Conservation (phyloP, 1,284 basidiomycete species). For the Leccinum pachyderme region DNA sequence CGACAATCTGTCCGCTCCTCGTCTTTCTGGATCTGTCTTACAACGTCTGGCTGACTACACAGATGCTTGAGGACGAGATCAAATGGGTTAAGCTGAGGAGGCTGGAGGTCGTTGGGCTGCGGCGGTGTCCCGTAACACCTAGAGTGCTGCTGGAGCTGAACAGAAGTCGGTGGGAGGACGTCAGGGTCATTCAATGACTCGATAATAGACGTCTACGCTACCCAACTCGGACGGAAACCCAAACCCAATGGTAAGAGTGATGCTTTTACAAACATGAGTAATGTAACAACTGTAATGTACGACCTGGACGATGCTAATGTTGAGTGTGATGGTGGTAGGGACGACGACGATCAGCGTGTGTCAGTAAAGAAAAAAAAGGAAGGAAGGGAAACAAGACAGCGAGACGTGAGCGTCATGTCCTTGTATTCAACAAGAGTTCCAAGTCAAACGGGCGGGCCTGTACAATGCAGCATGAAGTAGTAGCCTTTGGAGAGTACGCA, state of each 20-base stretch:
- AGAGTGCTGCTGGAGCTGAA: slow-evolving; percentile 48
- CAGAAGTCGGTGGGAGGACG: slow-evolving; percentile 59
- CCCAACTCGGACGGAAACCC: neutral
- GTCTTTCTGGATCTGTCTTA: slow-evolving; percentile 64
- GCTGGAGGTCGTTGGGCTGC: slow-evolving; percentile 52
- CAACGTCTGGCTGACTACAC: slow-evolving; percentile 56
- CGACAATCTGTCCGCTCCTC: slow-evolving; percentile 60
- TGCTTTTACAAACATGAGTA: slow-evolving; percentile 17
- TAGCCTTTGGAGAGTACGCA: neutral
- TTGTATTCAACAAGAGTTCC: slow-evolving; percentile 47
- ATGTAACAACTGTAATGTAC: slow-evolving; percentile 20
- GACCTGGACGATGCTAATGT: slow-evolving; percentile 18
- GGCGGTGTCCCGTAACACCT: slow-evolving; percentile 46
- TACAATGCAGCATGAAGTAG: neutral
- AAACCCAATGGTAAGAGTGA: slow-evolving; percentile 1
- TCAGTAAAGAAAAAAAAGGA: slow-evolving; percentile 2
- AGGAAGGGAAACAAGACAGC: slow-evolving; percentile 1
- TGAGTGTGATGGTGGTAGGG: slow-evolving; percentile 2
- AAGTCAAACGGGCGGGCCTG: slow-evolving; percentile 49
- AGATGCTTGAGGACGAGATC: slow-evolving; percentile 44
- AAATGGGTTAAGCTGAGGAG: slow-evolving; percentile 54
- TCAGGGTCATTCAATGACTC: slow-evolving; percentile 45
- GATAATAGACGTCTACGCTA: neutral
- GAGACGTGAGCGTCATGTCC: slow-evolving; percentile 29
- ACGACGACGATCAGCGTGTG: slow-evolving; percentile 6